Evolutionary conservation across 768 basidiomycete genomes (phyloP).

Genomic region (Termitomyces heimii): DNA sequence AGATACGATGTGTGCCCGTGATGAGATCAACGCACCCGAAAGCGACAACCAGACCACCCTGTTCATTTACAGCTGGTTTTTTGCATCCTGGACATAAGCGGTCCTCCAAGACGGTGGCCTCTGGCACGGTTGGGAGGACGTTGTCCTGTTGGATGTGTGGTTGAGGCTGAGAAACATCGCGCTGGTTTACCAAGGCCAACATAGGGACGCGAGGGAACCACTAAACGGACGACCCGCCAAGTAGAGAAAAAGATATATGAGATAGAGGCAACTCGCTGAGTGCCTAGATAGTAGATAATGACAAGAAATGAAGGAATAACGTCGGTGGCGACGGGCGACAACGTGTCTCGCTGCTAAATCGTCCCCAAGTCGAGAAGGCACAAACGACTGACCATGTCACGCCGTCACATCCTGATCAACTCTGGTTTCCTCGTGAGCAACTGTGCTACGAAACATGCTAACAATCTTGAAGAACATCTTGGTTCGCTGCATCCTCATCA

Average conservation of each 20-base stretch:
- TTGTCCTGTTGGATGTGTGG: constrained; percentile 22
- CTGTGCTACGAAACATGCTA: neutral
- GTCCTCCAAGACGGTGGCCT: constrained; percentile 36
- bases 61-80: constrained; percentile 70
- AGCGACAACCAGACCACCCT: constrained; percentile 86
- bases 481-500: neutral
- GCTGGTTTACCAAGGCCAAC: constrained; percentile 21
- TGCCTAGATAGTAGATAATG: constrained; percentile 11
- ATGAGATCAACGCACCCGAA: constrained; percentile 69
- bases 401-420: constrained; percentile 2
- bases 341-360: constrained; percentile 9
- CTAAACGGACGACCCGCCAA: constrained; percentile 7
- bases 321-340: constrained; percentile 12
- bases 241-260: constrained; percentile 11
- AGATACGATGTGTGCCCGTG: neutral
- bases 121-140: constrained; percentile 13
- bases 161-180: constrained; percentile 20
- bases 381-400: constrained; percentile 9
- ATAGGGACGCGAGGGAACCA: constrained; percentile 7
- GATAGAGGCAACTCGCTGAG: constrained; percentile 22
- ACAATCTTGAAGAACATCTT: neutral
- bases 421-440: neutral
- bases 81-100: constrained; percentile 80
- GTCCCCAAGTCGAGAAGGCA: neutral
- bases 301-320: constrained; percentile 13